Evolutionary conservation across 495 filamentous ascomycete species (phyloP), one percentile per base, ranked within the genome.

Genomic region (Xylaria acuta): DNA sequence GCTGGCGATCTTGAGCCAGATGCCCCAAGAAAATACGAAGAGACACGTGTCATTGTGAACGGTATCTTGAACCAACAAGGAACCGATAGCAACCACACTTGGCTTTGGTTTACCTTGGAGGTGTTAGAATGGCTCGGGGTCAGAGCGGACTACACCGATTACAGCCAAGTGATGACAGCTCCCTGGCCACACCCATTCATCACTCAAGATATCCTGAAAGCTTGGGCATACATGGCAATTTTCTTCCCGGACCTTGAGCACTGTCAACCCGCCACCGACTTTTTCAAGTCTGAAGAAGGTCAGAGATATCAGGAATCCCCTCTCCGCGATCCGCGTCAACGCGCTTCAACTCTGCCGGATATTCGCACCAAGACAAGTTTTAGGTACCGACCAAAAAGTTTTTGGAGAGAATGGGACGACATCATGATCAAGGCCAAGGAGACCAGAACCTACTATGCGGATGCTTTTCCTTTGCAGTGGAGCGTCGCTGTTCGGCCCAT

Each of bases 1-100:
- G 73, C 75, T 25, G 83, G 76, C 22, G 84, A 87, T 71, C 70
- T 86, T 2, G 82, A 80, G 45, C 82, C 84, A 0, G 80, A 80
- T 8, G 80, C 80, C 0, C 76, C 77, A 16, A 74, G 79, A 63
- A 78, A 78, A 40, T 82, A 81, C 67, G 34, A 71, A 1, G 80
- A 84, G 64, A 79, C 80, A 4, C 65, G 76, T 60, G 70, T 75
- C 14, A 76, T 85, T 30, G 74, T 84, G 36, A 72, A 68, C n/a
- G 72, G 74, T 14, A 69, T 79, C 71, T 75, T 80, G n/a, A 79
- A 77, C 64, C 76, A 72, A 49, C 62, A 74, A 45, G 73, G 73
- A 1, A 66, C 67, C n/a, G 49, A 49, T 36, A 71, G 58, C 34
- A 71, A 74, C 34, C 49, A 67, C 1, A 72, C 74, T 49, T 82